Conservation (phyloP, 2,329 filamentous ascomycete genomes). For the Orbilia javanica region DNA sequence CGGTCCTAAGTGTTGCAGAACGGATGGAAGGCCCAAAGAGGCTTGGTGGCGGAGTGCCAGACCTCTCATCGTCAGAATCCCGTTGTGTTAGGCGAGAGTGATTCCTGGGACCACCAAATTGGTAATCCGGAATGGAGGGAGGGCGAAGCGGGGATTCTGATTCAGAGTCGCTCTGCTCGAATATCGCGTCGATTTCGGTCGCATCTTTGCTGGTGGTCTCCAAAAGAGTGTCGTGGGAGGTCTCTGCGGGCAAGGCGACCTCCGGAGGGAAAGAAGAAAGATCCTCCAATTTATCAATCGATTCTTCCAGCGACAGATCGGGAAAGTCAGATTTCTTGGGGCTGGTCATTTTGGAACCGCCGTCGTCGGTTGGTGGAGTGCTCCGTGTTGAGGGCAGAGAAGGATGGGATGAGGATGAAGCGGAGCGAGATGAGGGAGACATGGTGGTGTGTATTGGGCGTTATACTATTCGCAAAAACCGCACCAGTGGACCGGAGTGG, state of each 20-base stretch:
- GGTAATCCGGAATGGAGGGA: conserved; percentile 51
- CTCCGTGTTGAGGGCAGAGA: conserved; percentile 53
- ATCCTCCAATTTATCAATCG: conserved; percentile 18
- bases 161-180: conserved; percentile 53
- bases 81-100: conserved; percentile 35
- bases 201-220: conserved; percentile 40
- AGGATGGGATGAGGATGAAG: conserved; percentile 52
- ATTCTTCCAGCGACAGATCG: background rate
- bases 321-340: conserved; percentile 1
- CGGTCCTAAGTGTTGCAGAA: conserved; percentile 51
- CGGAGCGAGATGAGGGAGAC: conserved; percentile 51
- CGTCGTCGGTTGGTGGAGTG: conserved; percentile 56
- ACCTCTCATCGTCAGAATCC: conserved; percentile 43
- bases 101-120: conserved; percentile 48
- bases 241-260: conserved; percentile 41
- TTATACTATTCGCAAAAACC: conserved; percentile 8
- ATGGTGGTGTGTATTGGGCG: conserved; percentile 41
- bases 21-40: conserved; percentile 50
- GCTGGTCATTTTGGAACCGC: conserved; percentile 48
- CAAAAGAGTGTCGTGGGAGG: conserved; percentile 34
- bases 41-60: conserved; percentile 50
- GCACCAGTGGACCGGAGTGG: background rate
- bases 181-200: conserved; percentile 56
- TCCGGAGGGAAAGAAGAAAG: conserved; percentile 21
- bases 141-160: conserved; percentile 44